Evolutionary conservation across 768 basidiomycete genomes (phyloP), one percentile per base, ranked within the genome.

Genomic region (Imleria badia): DNA sequence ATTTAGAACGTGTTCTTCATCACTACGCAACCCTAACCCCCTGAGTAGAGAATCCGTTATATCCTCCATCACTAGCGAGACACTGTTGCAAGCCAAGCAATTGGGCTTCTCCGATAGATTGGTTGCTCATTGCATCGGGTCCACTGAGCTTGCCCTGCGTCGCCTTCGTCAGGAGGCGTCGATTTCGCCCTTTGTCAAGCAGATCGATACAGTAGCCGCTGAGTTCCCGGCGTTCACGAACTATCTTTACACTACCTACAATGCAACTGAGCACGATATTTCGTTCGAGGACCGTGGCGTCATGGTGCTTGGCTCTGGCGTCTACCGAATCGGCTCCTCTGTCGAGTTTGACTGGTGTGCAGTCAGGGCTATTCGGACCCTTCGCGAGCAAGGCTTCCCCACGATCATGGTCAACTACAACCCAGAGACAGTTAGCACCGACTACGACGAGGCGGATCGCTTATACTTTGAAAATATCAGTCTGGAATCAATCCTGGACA

Each of bases 291-390:
- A 99, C 67, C 82, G 88, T 53, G 97, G 96, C 59, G 87, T 98
- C 56, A 96, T 98, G 84, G 97, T 98, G 4, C 81, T 98, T 39
- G 97, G 97, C 31, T 98, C 96, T 14, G 97, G 97, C 54, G 96
- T 98, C 3, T 99, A 99, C 74, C 88, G 97, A 49, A 99, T 99
- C 61, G 96, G 97, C 17, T 98, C 96, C 3, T 98, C 95, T 5
- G 96, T 99, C 72, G 96, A 99, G 75, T 98, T 99, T 74, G 96
- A 98, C 70, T 99, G 96, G 96, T 98, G 96, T 72, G 97, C 96
- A 15, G 96, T 99, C 49, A 88, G 95, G 45, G 94, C 95, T 31
- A 98, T 98, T 68, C 79, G 96, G 62, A 98, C 97, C 0, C 79
- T 99, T 29, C 92, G 95, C 60, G 91, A 96, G n/a, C 87, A 91